A percentile compares a stretch with the other conserved stretches of the same genome.
Evolutionary conservation across 441 rosid species (phyloP).

Genomic region (Euphorbia celastroides): DNA sequence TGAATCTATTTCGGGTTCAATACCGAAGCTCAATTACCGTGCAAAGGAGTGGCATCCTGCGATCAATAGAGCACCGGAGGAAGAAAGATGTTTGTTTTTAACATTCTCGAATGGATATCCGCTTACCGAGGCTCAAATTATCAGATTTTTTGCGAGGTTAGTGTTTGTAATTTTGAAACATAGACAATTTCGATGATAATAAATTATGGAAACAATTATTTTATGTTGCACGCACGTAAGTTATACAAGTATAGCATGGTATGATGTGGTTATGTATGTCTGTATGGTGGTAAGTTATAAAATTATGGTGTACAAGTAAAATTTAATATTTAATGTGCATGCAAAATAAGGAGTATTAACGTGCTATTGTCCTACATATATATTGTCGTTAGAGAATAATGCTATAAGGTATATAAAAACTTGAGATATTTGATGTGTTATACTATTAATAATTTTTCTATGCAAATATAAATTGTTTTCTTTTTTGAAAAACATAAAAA

Average conservation of each 20-base stretch:
- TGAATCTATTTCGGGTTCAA: background rate
- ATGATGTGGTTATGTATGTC: no score
- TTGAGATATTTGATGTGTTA: no score
- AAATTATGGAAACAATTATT: no score
- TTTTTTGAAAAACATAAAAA: no score
- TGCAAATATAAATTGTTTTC: no score
- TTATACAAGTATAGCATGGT: no score
- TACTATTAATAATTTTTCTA: no score
- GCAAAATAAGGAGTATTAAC: background rate
- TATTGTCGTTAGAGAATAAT: no score
- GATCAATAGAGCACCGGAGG: slow-evolving; percentile 18
- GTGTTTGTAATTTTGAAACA: background rate
- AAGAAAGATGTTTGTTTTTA: slow-evolving; percentile 32
- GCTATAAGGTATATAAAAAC: no score
- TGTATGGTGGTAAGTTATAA: no score
- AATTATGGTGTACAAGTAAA: no score
- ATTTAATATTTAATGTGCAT: background rate
- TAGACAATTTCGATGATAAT: background rate
- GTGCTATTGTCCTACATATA: no score
- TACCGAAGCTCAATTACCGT: slow-evolving; percentile 22
- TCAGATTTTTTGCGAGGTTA: slow-evolving; percentile 29
- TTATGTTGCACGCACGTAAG: background rate
- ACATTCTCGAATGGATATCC: slow-evolving; percentile 44
- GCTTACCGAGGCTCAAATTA: slow-evolving; percentile 25
- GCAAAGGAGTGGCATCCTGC: slow-evolving; percentile 37